These are phyloP conservation scores for Aspergillus sp. DNA, from an alignment of 2,329 filamentous ascomycete species.

Conservation along the genomic window DNA sequence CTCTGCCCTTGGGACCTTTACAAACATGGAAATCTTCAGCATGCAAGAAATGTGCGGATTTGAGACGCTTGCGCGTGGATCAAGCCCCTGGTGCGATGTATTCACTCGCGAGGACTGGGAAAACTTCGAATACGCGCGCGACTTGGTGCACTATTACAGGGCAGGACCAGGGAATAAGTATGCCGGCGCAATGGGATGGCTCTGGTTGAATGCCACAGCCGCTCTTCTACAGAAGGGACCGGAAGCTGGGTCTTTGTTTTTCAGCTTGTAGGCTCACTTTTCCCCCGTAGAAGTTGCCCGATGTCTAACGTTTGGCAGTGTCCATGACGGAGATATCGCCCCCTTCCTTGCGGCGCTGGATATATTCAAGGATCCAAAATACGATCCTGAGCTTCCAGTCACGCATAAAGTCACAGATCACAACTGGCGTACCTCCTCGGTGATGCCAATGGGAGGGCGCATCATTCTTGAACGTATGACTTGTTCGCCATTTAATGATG, in stretches of 20 bases:
- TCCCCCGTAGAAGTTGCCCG: neutral
- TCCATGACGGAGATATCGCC: conserved; percentile 63
- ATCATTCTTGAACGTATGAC: conserved; percentile 59
- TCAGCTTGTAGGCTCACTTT: conserved; percentile 57
- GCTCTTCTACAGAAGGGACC: conserved; percentile 53
- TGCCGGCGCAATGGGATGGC: conserved; percentile 58
- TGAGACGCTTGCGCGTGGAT: conserved; percentile 58
- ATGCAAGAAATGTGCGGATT: conserved; percentile 69
- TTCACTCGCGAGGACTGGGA: conserved; percentile 60
- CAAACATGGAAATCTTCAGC: conserved; percentile 56
- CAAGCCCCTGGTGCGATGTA: conserved; percentile 60
- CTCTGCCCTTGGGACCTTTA: conserved; percentile 46
- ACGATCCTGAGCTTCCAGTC: conserved; percentile 50
- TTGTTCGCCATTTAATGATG: conserved; percentile 37
- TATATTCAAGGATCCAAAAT: conserved; percentile 48
- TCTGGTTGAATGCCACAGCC: conserved; percentile 63
- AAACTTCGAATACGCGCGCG: conserved; percentile 62
- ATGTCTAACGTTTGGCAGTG: conserved; percentile 33
- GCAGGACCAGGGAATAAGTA: conserved; percentile 62
- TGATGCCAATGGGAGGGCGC: conserved; percentile 62
- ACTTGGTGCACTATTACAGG: conserved; percentile 63
- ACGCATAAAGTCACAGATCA: conserved; percentile 50
- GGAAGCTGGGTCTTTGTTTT: conserved; percentile 54
- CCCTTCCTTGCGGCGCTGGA: conserved; percentile 59
- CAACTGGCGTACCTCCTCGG: conserved; percentile 59